Evolutionary conservation across 2,329 filamentous ascomycete species (phyloP).

Genomic region (Chaetoscypha palmicola): DNA sequence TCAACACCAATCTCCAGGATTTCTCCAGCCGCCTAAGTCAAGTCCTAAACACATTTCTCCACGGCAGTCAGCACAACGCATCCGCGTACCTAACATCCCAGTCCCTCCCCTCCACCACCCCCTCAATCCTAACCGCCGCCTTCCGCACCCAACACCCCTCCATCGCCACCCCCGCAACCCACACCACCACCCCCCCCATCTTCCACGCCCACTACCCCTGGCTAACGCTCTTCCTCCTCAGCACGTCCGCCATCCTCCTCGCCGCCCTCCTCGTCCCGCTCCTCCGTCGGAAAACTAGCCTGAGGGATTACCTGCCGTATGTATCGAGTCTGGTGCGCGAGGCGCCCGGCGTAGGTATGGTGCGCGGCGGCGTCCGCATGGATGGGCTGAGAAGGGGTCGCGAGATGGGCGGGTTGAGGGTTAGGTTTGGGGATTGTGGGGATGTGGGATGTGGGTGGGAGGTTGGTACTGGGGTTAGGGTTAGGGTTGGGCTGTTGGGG

Average conservation of each 20-base stretch:
- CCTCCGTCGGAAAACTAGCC: constrained; percentile 8
- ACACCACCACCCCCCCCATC: background rate
- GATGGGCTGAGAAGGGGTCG: constrained; percentile 9
- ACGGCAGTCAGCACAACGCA: constrained; percentile 12
- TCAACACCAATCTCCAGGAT: constrained; percentile 12
- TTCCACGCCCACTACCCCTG: constrained; percentile 12
- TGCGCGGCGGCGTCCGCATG: constrained; percentile 12
- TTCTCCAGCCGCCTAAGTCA: constrained; percentile 15
- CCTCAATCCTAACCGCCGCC: constrained; percentile 2
- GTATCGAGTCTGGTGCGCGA: constrained; percentile 13
- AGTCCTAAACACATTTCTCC: constrained; percentile 15
- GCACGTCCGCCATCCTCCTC: constrained; percentile 9
- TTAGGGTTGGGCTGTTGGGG: constrained; percentile 14
- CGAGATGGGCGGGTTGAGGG: constrained; percentile 11
- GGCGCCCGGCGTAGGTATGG: constrained; percentile 10
- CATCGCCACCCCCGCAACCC: constrained; percentile 12
- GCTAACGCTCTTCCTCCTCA: constrained; percentile 14
- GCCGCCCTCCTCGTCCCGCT: constrained; percentile 10
- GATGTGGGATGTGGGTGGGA: constrained; percentile 15
- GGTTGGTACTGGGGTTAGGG: constrained; percentile 18
- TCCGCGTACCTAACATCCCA: constrained; percentile 11
- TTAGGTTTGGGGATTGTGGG: constrained; percentile 21
- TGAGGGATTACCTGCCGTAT: constrained; percentile 13
- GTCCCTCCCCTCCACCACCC: background rate
- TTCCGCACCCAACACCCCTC: constrained; percentile 1